These are phyloP conservation scores for Auricularia cornea DNA, from an alignment of 768 basidiomycete species.

Conservation along the genomic window DNA sequence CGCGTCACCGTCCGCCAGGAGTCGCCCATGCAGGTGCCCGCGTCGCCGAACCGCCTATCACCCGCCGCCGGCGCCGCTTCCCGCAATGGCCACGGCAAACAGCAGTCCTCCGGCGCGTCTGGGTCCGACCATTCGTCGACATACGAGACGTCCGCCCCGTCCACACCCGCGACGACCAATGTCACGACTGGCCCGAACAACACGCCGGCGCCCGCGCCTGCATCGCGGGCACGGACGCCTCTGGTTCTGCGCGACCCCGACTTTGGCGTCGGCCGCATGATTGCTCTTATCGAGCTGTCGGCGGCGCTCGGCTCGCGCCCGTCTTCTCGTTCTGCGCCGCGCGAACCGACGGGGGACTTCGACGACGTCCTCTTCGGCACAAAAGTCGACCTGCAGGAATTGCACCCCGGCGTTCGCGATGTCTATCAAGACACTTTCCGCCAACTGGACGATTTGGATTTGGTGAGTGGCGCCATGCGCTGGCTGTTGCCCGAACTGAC, in stretches of 20 bases:
- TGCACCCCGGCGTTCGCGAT: slow-evolving; percentile 66
- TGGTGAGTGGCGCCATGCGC: slow-evolving; percentile 35
- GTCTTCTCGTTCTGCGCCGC: slow-evolving; percentile 6
- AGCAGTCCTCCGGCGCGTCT: neutral
- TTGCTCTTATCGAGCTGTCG: slow-evolving; percentile 74
- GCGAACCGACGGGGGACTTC: slow-evolving; percentile 47
- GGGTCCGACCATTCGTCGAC: neutral
- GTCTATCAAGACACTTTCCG: slow-evolving; percentile 65
- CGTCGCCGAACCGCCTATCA: neutral
- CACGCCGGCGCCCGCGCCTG: neutral
- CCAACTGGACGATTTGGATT: slow-evolving; percentile 72
- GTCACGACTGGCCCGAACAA: neutral
- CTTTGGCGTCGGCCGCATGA: slow-evolving; percentile 79
- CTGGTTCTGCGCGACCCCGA: slow-evolving; percentile 28
- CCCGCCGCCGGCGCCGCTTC: neutral
- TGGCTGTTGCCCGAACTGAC: neutral
- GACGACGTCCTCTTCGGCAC: slow-evolving; percentile 68
- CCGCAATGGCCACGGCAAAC: neutral
- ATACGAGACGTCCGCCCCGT: neutral
- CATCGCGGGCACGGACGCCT: neutral
- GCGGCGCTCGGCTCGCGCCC: slow-evolving; percentile 22
- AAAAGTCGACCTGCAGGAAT: slow-evolving; percentile 45
- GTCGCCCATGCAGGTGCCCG: neutral
- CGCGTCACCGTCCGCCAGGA: neutral
- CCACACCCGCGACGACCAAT: neutral